Evolutionary conservation across 352 stramenopile species (phyloP).

Genomic region (Peronospora tabacina): DNA sequence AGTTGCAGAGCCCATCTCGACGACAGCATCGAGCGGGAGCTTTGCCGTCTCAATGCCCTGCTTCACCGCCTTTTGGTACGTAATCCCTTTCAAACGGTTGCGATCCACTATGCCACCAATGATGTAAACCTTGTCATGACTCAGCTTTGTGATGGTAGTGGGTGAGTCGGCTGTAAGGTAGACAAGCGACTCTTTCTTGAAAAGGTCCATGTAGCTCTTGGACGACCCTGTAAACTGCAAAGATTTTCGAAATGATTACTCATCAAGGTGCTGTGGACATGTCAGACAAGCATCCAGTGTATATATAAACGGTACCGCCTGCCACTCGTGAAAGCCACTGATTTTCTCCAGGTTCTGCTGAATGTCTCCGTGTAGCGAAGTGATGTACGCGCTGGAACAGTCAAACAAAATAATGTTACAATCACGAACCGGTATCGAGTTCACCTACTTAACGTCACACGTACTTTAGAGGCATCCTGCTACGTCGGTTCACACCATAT

Average conservation of each 20-base stretch:
- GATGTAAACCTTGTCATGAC: constrained; percentile 90
- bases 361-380: constrained; percentile 65
- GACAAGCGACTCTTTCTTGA: constrained; percentile 83
- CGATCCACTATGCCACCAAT: constrained; percentile 97
- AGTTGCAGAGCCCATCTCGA: constrained; percentile 65
- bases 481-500: constrained; percentile 70
- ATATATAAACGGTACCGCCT: constrained; percentile 31
- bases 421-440: neutral
- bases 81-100: constrained; percentile 92
- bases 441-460: neutral
- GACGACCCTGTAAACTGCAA: constrained; percentile 48
- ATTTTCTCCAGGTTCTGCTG: constrained; percentile 85
- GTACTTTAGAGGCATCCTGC: constrained; percentile 45
- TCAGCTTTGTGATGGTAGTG: constrained; percentile 84
- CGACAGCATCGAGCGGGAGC: constrained; percentile 83
- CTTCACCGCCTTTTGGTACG: constrained; percentile 86
- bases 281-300: neutral
- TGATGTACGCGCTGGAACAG: constrained; percentile 45
- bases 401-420: constrained; percentile 1
- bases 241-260: neutral
- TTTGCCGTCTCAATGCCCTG: constrained; percentile 89
- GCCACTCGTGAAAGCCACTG: constrained; percentile 82
- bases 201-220: constrained; percentile 65
- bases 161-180: constrained; percentile 94
- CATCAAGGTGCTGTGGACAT: neutral